Percentiles rank a stretch among this genome's conserved stretches.
phyloP scores from a whole-genome alignment of 805 yeast species.

The Candida ortonii region DNA sequence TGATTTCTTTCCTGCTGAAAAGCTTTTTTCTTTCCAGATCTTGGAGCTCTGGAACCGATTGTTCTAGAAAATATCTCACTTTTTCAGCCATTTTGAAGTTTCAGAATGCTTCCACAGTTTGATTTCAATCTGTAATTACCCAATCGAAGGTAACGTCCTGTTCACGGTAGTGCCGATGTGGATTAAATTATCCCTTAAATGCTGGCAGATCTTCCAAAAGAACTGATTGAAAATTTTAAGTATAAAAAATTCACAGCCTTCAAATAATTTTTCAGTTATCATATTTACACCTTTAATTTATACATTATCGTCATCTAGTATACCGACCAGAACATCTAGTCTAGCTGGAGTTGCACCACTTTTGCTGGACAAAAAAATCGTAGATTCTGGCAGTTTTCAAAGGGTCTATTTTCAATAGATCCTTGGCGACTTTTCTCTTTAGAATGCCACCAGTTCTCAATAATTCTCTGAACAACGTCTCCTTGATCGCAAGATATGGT shows the following conservation, averaged over 20 bases:
- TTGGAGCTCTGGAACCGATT: slow-evolving; percentile 86
- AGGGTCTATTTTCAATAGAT: slow-evolving; percentile 78
- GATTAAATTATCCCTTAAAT: neutral
- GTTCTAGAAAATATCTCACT: slow-evolving; percentile 54
- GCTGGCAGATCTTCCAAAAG: too few relatives aligned
- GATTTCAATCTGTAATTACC: too few relatives aligned
- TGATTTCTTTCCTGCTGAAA: slow-evolving; percentile 79
- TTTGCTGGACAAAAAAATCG: slow-evolving; percentile 89
- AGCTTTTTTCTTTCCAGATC: slow-evolving; percentile 79
- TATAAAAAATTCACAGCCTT: slow-evolving; percentile 1
- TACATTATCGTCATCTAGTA: too few relatives aligned
- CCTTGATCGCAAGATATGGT: slow-evolving; percentile 91
- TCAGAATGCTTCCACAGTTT: neutral
- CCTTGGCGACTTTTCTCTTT: slow-evolving; percentile 83
- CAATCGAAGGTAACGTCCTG: too few relatives aligned
- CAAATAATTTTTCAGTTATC: too few relatives aligned
- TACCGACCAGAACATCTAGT: too few relatives aligned
- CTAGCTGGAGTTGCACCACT: slow-evolving; percentile 60
- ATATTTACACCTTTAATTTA: too few relatives aligned
- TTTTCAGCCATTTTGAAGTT: slow-evolving; percentile 35
- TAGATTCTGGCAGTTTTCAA: slow-evolving; percentile 82
- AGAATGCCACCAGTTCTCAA: slow-evolving; percentile 79
- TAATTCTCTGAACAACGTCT: slow-evolving; percentile 81
- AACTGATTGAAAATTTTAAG: slow-evolving; percentile 1
- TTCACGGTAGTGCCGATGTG: too few relatives aligned